Percentiles rank a stretch among this genome's conserved stretches.
These are phyloP conservation scores for Eucalyptus leucophloia DNA, from an alignment of 345 rosid species.

Conservation along the genomic window DNA sequence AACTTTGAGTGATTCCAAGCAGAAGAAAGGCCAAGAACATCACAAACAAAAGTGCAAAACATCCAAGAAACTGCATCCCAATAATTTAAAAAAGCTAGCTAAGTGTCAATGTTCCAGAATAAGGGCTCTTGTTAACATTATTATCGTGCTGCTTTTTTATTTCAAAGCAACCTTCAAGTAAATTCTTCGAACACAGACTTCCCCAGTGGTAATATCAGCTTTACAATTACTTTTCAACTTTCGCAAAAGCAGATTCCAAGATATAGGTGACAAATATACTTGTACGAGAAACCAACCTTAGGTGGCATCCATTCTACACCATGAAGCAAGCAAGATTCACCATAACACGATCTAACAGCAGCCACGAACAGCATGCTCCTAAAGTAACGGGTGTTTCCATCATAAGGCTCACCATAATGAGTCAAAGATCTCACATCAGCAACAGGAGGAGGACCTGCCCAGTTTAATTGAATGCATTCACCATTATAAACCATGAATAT, in stretches of 20 bases:
- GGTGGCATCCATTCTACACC: slow-evolving; percentile 99
- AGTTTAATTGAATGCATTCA: not conserved
- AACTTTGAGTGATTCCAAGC: not conserved
- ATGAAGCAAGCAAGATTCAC: slow-evolving; percentile 93
- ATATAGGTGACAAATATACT: not conserved
- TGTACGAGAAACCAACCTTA: slow-evolving; percentile 26
- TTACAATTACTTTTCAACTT: not conserved
- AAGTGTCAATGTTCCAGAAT: not conserved
- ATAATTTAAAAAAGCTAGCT: not conserved
- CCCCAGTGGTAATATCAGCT: not conserved
- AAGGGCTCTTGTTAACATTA: not conserved
- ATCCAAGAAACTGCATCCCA: not conserved
- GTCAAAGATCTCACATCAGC: slow-evolving; percentile 94
- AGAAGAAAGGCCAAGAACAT: not conserved
- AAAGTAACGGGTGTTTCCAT: slow-evolving; percentile 91
- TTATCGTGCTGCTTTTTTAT: not conserved
- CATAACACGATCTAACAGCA: slow-evolving; percentile 88
- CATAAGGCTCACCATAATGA: slow-evolving; percentile 98
- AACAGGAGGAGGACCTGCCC: slow-evolving; percentile 64
- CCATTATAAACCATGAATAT: not conserved
- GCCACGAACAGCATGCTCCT: slow-evolving; percentile 85
- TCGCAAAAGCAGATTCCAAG: not conserved
- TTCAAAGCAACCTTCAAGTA: not conserved
- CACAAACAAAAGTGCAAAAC: not conserved
- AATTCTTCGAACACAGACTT: not conserved